Evolutionary conservation across 2,329 filamentous ascomycete species (phyloP).

Genomic region (Rhexocercosporidium sp.): DNA sequence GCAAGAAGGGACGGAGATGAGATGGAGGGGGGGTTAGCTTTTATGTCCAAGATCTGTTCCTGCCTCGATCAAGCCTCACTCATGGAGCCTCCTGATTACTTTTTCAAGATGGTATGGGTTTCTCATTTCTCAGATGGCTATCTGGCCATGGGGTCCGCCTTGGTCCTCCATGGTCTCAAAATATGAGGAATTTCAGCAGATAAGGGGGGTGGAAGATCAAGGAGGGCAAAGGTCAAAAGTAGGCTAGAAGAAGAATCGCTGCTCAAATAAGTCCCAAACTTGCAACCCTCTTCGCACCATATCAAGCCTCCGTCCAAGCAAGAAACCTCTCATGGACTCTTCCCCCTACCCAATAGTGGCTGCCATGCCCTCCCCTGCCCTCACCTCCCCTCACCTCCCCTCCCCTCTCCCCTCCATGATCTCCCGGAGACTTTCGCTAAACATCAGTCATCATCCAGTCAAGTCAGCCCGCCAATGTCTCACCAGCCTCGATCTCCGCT

Average conservation of each 20-base stretch:
- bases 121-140: constrained; percentile 1
- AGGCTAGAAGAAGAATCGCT: constrained; percentile 5
- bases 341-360: background rate
- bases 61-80: background rate
- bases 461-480: constrained; percentile 14
- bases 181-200: constrained; percentile 4
- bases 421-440: background rate
- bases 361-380: background rate
- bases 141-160: constrained; percentile 12
- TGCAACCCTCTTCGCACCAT: background rate
- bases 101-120: background rate
- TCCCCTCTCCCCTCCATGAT: background rate
- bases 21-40: background rate
- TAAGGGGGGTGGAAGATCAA: constrained; percentile 8
- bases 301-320: background rate
- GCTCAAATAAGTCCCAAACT: background rate
- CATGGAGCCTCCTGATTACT: constrained; percentile 8
- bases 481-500: constrained; percentile 1
- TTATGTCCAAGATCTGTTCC: constrained; percentile 5
- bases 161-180: constrained; percentile 2
- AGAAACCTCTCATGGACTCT: background rate
- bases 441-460: constrained; percentile 13
- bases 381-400: background rate
- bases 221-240: background rate
- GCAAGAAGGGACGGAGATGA: background rate